Evolutionary conservation across 805 yeast genomes (phyloP).

Genomic region (Cyberlindnera americana): DNA sequence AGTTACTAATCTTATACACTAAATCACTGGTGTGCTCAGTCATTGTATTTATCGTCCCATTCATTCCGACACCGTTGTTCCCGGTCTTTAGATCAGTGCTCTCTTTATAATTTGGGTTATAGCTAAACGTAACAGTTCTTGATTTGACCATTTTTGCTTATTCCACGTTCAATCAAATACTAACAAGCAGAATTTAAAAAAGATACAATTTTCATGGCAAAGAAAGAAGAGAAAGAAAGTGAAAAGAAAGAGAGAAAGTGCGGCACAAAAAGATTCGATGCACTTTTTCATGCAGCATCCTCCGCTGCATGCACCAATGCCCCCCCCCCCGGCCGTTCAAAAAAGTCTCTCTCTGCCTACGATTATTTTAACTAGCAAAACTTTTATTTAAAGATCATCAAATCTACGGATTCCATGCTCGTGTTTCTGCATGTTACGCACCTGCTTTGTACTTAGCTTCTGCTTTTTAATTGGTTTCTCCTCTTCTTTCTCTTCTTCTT

Average conservation of each 20-base stretch:
- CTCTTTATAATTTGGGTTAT: conserved; percentile 4
- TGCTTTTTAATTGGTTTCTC: conserved; percentile 26
- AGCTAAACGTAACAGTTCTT: conserved; percentile 16
- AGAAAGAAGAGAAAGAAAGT: not conserved
- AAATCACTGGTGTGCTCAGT: not conserved
- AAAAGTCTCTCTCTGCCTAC: too few relatives aligned
- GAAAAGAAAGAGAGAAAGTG: not conserved
- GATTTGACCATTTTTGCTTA: conserved; percentile 1
- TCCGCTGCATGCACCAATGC: too few relatives aligned
- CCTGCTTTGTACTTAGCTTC: conserved; percentile 41
- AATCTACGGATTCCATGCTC: conserved; percentile 65
- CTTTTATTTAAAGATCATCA: conserved; percentile 50
- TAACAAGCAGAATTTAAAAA: too few relatives aligned
- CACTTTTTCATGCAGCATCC: conserved; percentile 2
- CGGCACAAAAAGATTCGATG: not conserved
- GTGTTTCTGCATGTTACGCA: conserved; percentile 45
- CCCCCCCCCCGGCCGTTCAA: too few relatives aligned
- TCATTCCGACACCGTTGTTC: not conserved
- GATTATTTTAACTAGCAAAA: too few relatives aligned
- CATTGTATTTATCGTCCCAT: not conserved
- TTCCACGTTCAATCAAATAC: not conserved
- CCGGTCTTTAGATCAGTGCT: too few relatives aligned
- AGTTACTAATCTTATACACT: not conserved
- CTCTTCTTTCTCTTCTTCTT: conserved; percentile 20
- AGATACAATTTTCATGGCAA: too few relatives aligned